Base-by-base conservation (phyloP, 495 filamentous ascomycete species). In the Hypoxylon lienhwacheense region DNA sequence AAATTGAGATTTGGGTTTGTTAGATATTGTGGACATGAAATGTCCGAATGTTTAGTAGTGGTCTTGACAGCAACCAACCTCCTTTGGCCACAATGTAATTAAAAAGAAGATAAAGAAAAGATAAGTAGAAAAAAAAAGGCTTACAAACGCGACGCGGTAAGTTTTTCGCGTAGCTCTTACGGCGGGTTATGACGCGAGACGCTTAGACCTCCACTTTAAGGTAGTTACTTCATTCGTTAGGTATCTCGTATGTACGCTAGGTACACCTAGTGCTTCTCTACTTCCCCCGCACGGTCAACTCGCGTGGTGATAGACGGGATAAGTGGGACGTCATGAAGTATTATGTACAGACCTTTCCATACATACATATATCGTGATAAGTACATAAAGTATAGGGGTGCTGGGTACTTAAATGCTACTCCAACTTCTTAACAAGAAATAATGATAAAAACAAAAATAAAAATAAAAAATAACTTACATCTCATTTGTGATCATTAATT, bases 141-240 rank as follows among this genome's bases (percentile, higher is more conserved):
- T 7, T 15, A 36, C 29, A 61, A 49, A 61, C 58, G 58, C 58
- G 58, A 53, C 58, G 58, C 58, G 58, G 39, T 34, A 6, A 43
- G 34, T 22, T 50, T 55, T 46, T 55, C 52, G 51, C 58, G 58
- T 55, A 46, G 34, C 35, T 47, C 12, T 34, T 28, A n/a, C 21
- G 12, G 17, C 21, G 16, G 37, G 44, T n/a, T n/a, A n/a, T 22
- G 5, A 56, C 58, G 52, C 58, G 58, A 56, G 24, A 53, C 14
- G 58, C 52, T 53, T 19, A 52, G 52, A n/a, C 58, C 52, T 48
- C 52, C 52, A 61, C 52, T 61, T 55, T 56, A 61, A 48, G 20
- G 11, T 33, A n/a, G n/a, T n/a, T n/a, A n/a, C n/a, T n/a, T n/a
- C n/a, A n/a, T n/a, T n/a, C n/a, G n/a, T n/a, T n/a, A n/a, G n/a